Percentiles rank a stretch among this genome's conserved stretches.
phyloP scores from a whole-genome alignment of 345 rosid species.

The Luvunga scandens region DNA sequence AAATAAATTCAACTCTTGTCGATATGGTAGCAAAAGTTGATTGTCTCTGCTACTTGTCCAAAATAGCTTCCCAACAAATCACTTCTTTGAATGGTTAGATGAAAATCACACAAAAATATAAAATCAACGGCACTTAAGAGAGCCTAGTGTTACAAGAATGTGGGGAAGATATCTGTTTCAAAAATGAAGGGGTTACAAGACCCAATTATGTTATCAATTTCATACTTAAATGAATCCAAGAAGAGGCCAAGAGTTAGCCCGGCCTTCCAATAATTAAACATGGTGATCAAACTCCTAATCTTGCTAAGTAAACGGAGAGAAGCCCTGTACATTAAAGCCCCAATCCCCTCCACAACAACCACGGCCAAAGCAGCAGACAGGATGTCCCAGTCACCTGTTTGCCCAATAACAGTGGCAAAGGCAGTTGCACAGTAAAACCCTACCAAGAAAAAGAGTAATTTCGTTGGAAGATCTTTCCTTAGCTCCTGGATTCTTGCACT shows the following conservation, averaged over 20 bases:
- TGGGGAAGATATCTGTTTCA: conserved; percentile 24
- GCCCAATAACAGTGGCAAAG: conserved; percentile 83
- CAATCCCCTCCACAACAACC: conserved; percentile 75
- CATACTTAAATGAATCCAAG: conserved; percentile 90
- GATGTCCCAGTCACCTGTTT: conserved; percentile 98
- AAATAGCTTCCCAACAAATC: not conserved
- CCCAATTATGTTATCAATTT: conserved; percentile 28
- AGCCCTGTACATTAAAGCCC: conserved; percentile 80
- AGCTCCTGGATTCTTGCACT: conserved; percentile 50
- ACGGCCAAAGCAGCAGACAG: conserved; percentile 87
- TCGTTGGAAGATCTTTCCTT: conserved; percentile 65
- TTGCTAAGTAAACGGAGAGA: conserved; percentile 52
- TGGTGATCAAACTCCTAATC: conserved; percentile 49
- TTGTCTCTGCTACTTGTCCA: not conserved
- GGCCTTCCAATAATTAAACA: conserved; percentile 89
- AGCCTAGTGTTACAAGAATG: conserved; percentile 15
- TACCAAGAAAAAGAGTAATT: conserved; percentile 77
- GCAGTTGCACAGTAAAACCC: conserved; percentile 93
- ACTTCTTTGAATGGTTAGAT: not conserved
- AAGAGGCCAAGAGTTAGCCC: conserved; percentile 91
- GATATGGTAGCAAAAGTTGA: not conserved
- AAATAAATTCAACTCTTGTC: not conserved
- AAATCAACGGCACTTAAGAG: not conserved
- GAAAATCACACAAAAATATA: not conserved
- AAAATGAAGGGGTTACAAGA: conserved; percentile 22